Base-by-base conservation (phyloP, 495 filamentous ascomycete genomes). In the Penicillium pancosmium region DNA sequence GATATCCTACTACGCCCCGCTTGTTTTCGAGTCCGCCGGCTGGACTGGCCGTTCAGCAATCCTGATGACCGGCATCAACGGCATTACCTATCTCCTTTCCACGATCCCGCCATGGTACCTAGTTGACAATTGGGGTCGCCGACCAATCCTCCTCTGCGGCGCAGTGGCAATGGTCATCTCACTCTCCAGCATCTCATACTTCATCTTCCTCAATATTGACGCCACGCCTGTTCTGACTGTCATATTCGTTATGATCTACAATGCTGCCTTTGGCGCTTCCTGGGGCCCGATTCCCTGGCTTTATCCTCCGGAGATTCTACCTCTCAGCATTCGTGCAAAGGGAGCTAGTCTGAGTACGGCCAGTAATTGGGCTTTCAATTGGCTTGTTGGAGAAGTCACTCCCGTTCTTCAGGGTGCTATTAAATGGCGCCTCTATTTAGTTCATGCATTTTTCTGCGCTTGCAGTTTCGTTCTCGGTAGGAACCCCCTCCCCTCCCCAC, bases 231-330 rank as follows among this genome's bases (percentile, higher is more conserved):
- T 79, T 5, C 75, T 96, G 64, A 95, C 97, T 12, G 95, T 98
- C 48, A 72, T 96, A 19, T 91, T 96, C 69, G 94, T 98, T 59
- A 96, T 98, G 87, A 88, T 97, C 49, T 98, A 98, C 77, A 98
- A 98, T 69, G 94, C 94, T 13, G 89, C 95, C 16, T 98, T 98
- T 68, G 94, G 94, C 31, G 94, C 92, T 57, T 97, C 93, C n/a
- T 98, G 95, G 95, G 94, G 94, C 33, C 94, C 94, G 4, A 93
- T 98, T 53, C 94, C 94, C 0, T 98, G 94, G 94, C 82, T 98
- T 11, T 98, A 98, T 69, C 94, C 95, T 4, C 94, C 94, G 8
- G 94, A 98, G 80, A 98, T 98, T 68, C 78, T 98, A 51, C 94
- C 94, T 2, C 80, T 98, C 59, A 98, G 95, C 74, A 97, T 98